phyloP scores from a whole-genome alignment of 108 stramenopile species.

The Fistulifera solaris region DNA sequence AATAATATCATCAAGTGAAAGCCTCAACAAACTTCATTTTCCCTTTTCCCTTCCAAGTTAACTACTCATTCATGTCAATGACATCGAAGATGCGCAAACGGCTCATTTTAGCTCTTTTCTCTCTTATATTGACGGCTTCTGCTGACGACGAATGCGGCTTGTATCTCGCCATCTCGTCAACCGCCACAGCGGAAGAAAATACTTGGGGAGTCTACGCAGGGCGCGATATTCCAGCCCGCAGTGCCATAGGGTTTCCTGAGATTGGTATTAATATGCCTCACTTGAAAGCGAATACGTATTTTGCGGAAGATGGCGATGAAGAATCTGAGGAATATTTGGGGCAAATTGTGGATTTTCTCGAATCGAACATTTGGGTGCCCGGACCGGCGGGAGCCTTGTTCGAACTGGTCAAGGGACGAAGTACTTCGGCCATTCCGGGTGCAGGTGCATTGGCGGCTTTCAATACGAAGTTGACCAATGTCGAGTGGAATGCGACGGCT shows the following conservation, averaged over 20 bases:
- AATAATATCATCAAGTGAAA: constrained; percentile 1
- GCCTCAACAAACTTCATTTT: background rate
- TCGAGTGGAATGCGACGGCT: constrained; percentile 37
- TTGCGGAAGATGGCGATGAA: constrained; percentile 9
- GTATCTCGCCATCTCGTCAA: constrained; percentile 43
- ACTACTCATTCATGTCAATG: no score
- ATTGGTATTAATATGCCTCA: constrained; percentile 35
- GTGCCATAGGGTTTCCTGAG: constrained; percentile 24
- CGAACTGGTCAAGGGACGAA: constrained; percentile 15
- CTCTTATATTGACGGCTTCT: background rate
- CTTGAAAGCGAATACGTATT: constrained; percentile 18
- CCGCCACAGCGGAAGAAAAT: constrained; percentile 21
- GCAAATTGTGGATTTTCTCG: constrained; percentile 35
- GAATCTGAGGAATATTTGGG: constrained; percentile 9
- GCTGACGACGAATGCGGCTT: constrained; percentile 21
- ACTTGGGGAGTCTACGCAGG: constrained; percentile 46
- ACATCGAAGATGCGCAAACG: background rate
- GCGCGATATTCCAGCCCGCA: constrained; percentile 6
- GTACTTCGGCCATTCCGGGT: constrained; percentile 34
- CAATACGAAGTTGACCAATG: constrained; percentile 36
- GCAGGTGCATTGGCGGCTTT: constrained; percentile 26
- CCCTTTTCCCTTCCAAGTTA: no score
- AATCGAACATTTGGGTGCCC: constrained; percentile 19
- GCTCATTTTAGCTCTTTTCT: background rate
- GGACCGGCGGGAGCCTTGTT: constrained; percentile 23